These are phyloP conservation scores for Ensete glaucum DNA, from an alignment of 176 grass and related monocot species.

Conservation along the genomic window DNA sequence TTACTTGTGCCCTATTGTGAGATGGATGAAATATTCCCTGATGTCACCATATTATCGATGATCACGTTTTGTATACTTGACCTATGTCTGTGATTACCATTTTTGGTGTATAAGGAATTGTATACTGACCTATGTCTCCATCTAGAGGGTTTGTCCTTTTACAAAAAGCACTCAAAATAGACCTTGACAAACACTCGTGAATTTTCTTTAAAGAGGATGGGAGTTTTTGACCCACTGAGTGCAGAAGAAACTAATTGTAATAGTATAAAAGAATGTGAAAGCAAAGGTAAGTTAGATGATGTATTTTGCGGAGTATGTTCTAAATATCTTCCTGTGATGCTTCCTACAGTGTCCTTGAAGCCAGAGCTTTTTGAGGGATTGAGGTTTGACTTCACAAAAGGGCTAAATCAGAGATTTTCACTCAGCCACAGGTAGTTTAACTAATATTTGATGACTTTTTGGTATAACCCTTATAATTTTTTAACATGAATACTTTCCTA, in stretches of 20 bases:
- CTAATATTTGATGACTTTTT: not conserved
- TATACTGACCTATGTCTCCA: too few species aligned
- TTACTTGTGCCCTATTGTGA: not conserved
- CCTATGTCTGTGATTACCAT: too few species aligned
- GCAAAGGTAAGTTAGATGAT: not conserved
- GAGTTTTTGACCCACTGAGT: too few species aligned
- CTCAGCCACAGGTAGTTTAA: constrained; percentile 43
- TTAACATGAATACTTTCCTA: constrained; percentile 1
- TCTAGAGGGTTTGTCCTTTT: too few species aligned
- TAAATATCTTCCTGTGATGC: not conserved
- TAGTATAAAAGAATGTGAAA: not conserved
- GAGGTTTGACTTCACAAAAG: constrained; percentile 32
- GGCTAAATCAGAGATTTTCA: constrained; percentile 36
- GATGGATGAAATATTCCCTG: not conserved
- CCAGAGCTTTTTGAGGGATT: constrained; percentile 48
- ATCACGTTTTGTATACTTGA: too few species aligned
- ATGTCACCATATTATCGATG: too few species aligned
- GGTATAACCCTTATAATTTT: constrained; percentile 1
- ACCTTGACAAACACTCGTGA: too few species aligned
- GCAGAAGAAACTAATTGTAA: too few species aligned
- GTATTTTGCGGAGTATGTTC: not conserved
- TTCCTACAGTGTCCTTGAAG: constrained; percentile 39
- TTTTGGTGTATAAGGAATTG: too few species aligned
- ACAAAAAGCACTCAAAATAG: too few species aligned
- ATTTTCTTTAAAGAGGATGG: too few species aligned